Base-by-base conservation (phyloP, 176 grass and related monocot species). In the Eragrostis nindensis region DNA sequence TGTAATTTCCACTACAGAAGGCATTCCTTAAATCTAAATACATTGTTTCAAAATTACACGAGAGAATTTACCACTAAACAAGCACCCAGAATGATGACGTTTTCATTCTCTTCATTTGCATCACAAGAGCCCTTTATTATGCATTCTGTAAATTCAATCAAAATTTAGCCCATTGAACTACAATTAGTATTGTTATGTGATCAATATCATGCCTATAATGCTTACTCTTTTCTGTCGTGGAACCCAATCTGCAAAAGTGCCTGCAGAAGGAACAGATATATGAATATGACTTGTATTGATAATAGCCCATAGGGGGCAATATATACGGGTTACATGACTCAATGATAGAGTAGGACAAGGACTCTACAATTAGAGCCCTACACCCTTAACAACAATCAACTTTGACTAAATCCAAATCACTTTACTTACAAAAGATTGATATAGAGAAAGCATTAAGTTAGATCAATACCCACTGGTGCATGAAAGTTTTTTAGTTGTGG, bases 401-500 rank as follows among this genome's bases (percentile, higher is more conserved):
- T 45, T 61, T 70, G n/a, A 85, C 19, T 47, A 27, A 62, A 62
- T 44, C n/a, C 45, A 92, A 78, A 76, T 8, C 46, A 24, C 6
- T 61, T 59, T 39, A 2, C 1, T 67, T 49, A 12, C 11, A 39
- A 22, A 22, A 62, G 1, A 44, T 49, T n/a, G 3, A 30, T 41
- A 7, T 21, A 68, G 6, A 46, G 79, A 38, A 3, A 11, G 26
- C 5, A 5, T 27, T 64, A 55, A 21, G 76, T 79, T 73, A 42
- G 84, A 95, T 70, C 70, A 90, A 86, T 98, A 98, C 95, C 95
- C 96, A 54, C 55, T 66, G 78, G 62, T 89, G 59, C 96, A 98
- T 29, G 62, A 30, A 78, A 77, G 5, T 67, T 88, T 95, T 6
- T 68, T 40, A 15, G 76, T 84, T 25, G 92, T 86, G 60, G 65